Conservation (phyloP, 139 green algal species). For the Bryopsis sp. region DNA sequence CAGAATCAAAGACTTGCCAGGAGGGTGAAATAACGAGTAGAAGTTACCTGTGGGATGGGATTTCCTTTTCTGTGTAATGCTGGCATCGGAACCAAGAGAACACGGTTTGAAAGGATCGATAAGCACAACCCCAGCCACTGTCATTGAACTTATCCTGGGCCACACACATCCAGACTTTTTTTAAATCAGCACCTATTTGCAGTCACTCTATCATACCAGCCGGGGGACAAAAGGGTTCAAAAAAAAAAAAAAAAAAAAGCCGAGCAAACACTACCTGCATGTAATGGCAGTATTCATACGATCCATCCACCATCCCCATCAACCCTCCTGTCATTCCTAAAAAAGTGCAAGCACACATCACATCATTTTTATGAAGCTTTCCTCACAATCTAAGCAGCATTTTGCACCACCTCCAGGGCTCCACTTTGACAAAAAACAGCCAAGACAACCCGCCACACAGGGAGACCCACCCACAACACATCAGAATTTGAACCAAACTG, state of each 20-base stretch:
- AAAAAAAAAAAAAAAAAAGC: too few species aligned
- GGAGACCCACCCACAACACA: too few species aligned
- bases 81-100: slow-evolving; percentile 80
- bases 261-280: too few species aligned
- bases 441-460: too few species aligned
- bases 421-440: too few species aligned
- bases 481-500: too few species aligned
- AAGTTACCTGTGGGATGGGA: slow-evolving; percentile 56
- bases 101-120: slow-evolving; percentile 92
- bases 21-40: neutral
- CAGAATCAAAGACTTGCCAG: too few species aligned
- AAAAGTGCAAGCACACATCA: neutral
- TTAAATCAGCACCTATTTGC: slow-evolving; percentile 3
- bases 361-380: neutral
- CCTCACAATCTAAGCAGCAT: too few species aligned
- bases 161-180: neutral
- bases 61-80: slow-evolving; percentile 60
- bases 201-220: slow-evolving; percentile 21
- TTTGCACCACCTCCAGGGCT: neutral
- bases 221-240: too few species aligned
- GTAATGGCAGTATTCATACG: slow-evolving; percentile 96
- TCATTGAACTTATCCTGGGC: slow-evolving; percentile 84
- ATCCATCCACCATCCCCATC: slow-evolving; percentile 57
- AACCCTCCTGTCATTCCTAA: slow-evolving; percentile 35
- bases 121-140: slow-evolving; percentile 90